Evolutionary conservation across 306 rosid species (phyloP).

Genomic region (Glycyrrhiza uralensis): DNA sequence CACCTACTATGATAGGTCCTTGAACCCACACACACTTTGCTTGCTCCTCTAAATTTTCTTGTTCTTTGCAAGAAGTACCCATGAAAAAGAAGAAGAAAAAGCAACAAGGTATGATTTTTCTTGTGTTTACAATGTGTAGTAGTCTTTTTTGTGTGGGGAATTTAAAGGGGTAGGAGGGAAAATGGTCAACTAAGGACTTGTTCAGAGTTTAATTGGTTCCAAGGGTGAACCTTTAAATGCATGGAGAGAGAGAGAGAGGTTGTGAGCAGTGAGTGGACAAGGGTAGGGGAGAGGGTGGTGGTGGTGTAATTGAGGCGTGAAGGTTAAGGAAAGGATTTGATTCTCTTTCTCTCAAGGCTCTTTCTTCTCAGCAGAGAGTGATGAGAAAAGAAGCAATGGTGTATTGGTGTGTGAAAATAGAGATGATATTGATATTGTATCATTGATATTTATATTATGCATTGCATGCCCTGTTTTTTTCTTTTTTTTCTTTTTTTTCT

Average conservation of each 20-base stretch:
- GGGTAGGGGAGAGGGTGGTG: background rate
- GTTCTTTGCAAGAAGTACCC: conserved; percentile 57
- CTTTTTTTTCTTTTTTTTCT: background rate
- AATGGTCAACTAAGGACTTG: conserved; percentile 15
- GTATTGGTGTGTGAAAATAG: too few relatives aligned
- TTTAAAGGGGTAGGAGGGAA: conserved; percentile 11
- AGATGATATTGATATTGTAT: background rate
- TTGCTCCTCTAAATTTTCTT: conserved; percentile 26
- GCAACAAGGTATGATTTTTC: background rate
- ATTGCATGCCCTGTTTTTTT: background rate
- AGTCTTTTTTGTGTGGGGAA: background rate
- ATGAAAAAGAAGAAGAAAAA: conserved; percentile 12
- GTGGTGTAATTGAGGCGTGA: conserved; percentile 65
- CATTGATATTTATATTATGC: too few relatives aligned
- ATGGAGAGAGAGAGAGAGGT: background rate
- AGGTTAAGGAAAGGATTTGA: conserved; percentile 67
- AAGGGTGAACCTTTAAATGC: conserved; percentile 28
- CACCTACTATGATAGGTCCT: conserved; percentile 86
- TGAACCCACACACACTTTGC: conserved; percentile 34
- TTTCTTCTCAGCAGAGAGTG: conserved; percentile 35
- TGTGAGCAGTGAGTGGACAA: background rate
- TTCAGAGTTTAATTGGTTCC: background rate
- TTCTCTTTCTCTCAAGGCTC: conserved; percentile 65
- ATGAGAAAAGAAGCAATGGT: background rate
- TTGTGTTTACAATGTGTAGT: background rate